Conservation (phyloP, 1,284 basidiomycete genomes). For the Ustilago vetiveriae region DNA sequence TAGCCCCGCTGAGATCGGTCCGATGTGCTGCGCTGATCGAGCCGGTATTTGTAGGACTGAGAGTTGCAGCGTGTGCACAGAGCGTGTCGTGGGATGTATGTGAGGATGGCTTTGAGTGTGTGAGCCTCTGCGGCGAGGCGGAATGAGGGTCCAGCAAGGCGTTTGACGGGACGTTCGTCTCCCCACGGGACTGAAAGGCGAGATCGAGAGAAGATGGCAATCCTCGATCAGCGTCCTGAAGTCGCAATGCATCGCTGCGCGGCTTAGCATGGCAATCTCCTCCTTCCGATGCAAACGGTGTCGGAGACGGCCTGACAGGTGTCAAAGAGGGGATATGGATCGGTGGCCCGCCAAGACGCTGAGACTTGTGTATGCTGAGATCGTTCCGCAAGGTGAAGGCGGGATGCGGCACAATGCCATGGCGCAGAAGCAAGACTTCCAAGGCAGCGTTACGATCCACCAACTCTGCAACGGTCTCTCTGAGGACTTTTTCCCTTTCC, state of each 20-base stretch:
- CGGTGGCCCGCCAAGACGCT: conserved; percentile 21
- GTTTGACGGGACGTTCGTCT: no score
- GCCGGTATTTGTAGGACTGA: no score
- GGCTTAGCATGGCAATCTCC: neutral
- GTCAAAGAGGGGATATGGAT: conserved; percentile 36
- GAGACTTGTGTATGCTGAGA: conserved; percentile 20
- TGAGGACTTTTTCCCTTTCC: conserved; percentile 26
- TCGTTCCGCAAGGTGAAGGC: conserved; percentile 14
- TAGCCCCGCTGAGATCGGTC: no score
- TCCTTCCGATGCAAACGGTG: neutral
- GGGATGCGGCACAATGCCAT: conserved; percentile 20
- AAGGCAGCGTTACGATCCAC: conserved; percentile 24
- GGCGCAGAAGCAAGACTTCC: conserved; percentile 14
- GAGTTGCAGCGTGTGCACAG: no score
- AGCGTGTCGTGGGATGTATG: no score
- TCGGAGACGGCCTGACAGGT: neutral
- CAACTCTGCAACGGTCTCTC: conserved; percentile 26
- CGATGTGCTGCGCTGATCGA: no score
- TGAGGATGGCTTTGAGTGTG: no score
- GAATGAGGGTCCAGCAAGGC: no score
- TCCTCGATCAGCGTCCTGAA: neutral
- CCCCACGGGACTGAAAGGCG: no score
- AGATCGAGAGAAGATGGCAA: neutral
- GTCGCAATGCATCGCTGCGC: neutral
- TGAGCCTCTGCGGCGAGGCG: no score